Evolutionary conservation across 176 grass and related monocot species (phyloP).

Genomic region (Eragrostis curvula): DNA sequence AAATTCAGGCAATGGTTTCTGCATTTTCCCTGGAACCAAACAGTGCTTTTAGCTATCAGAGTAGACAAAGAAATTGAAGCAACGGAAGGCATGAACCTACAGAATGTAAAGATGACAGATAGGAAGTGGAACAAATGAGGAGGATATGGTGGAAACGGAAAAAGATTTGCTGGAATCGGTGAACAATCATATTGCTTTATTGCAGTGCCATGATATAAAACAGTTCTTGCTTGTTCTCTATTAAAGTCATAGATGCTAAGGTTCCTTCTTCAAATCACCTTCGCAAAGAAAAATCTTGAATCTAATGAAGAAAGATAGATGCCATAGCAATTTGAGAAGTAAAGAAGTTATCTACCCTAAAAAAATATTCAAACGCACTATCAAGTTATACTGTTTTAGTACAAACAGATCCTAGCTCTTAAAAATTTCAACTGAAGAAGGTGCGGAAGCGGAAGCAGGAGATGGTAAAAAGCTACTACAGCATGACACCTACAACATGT

Average conservation of each 20-base stretch:
- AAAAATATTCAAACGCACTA: no score
- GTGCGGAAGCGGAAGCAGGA: no score
- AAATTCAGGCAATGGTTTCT: constrained; percentile 77
- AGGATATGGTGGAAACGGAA: neutral
- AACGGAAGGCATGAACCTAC: neutral
- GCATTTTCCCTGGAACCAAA: constrained; percentile 84
- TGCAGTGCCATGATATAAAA: neutral
- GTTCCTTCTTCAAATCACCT: no score
- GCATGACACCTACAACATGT: neutral
- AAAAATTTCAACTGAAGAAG: neutral
- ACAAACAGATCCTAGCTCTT: neutral
- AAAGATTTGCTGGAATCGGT: neutral
- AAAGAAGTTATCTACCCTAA: no score
- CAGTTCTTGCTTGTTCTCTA: neutral
- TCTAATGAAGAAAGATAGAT: neutral
- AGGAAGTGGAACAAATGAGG: neutral
- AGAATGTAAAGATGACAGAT: neutral
- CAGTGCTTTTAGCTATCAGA: neutral
- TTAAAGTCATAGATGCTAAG: neutral
- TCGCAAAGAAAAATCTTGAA: neutral
- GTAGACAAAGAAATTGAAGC: neutral
- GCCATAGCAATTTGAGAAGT: no score
- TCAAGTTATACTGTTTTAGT: neutral
- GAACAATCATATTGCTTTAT: neutral
- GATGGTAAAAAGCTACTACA: neutral